Evolutionary conservation across 1,284 basidiomycete genomes (phyloP).

Genomic region (Naganishia cerealis): DNA sequence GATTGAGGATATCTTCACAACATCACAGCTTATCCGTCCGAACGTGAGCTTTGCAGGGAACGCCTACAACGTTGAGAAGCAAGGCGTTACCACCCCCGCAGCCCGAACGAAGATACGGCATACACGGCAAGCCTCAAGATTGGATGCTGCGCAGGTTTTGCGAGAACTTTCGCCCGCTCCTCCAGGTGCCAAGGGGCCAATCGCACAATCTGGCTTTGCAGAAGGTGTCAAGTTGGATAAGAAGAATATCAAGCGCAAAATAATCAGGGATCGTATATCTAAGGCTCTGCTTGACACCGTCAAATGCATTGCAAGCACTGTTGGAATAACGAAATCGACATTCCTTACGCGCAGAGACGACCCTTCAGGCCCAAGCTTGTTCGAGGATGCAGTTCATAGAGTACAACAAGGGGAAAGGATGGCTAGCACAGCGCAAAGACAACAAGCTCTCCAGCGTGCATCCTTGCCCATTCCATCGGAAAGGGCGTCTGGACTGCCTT

Average conservation of each 20-base stretch:
- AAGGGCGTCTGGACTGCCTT: slow-evolving; percentile 46
- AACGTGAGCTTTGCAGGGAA: slow-evolving; percentile 15
- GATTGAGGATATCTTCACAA: slow-evolving; percentile 55
- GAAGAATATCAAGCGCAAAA: slow-evolving; percentile 25
- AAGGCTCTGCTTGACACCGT: slow-evolving; percentile 42
- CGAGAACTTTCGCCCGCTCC: slow-evolving; percentile 33
- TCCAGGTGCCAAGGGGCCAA: slow-evolving; percentile 9
- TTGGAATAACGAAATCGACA: slow-evolving; percentile 39
- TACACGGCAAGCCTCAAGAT: slow-evolving; percentile 27
- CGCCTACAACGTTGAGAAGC: background rate
- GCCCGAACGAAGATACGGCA: slow-evolving; percentile 19
- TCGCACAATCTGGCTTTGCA: background rate
- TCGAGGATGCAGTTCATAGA: slow-evolving; percentile 17
- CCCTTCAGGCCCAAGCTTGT: slow-evolving; percentile 4
- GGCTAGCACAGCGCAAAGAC: slow-evolving; percentile 1
- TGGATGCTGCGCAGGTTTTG: slow-evolving; percentile 32
- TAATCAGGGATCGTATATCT: slow-evolving; percentile 21
- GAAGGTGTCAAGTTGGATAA: slow-evolving; percentile 15
- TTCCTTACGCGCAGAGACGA: slow-evolving; percentile 34
- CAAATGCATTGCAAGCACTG: slow-evolving; percentile 44
- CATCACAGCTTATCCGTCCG: slow-evolving; percentile 9
- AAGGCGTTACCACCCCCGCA: background rate
- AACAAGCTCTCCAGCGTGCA: background rate
- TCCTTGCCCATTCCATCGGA: slow-evolving; percentile 38
- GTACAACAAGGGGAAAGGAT: slow-evolving; percentile 16